Conservation (phyloP, 805 yeast genomes). For the Nakazawaea wickerhamii region DNA sequence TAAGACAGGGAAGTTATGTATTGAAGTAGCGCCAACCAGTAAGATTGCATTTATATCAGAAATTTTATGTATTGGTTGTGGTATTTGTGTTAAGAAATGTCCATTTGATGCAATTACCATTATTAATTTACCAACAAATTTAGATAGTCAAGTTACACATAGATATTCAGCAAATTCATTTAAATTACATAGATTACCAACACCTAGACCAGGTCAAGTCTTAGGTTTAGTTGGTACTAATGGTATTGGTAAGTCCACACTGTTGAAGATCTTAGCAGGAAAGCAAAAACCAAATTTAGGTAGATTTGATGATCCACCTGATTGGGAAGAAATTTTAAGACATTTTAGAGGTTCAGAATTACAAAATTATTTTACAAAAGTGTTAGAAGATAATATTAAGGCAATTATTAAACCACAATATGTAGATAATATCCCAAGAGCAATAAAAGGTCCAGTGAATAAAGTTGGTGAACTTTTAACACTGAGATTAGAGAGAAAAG, state of each 20-base stretch:
- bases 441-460: constrained; percentile 83
- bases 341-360: constrained; percentile 96
- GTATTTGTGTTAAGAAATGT: constrained; percentile 98
- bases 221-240: constrained; percentile 96
- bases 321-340: constrained; percentile 89
- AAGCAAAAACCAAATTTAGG: constrained; percentile 97
- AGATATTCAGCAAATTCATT: constrained; percentile 97
- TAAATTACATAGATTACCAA: constrained; percentile 94
- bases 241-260: constrained; percentile 99
- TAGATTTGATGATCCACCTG: constrained; percentile 91
- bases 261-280: constrained; percentile 93
- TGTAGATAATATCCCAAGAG: constrained; percentile 96
- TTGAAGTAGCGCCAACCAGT: constrained; percentile 85
- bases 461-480: constrained; percentile 82
- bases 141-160: constrained; percentile 90
- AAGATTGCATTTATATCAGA: constrained; percentile 95
- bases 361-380: constrained; percentile 92
- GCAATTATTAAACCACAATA: constrained; percentile 99
- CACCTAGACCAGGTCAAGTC: constrained; percentile 99
- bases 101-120: constrained; percentile 97
- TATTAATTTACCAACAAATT: constrained; percentile 92
- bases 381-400: constrained; percentile 88
- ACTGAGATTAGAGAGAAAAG: constrained; percentile 69
- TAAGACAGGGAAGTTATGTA: constrained; percentile 95
- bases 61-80: constrained; percentile 95